Evolutionary conservation across 75 land plant genomes (phyloP).

Genomic region (Gnetum montanum): DNA sequence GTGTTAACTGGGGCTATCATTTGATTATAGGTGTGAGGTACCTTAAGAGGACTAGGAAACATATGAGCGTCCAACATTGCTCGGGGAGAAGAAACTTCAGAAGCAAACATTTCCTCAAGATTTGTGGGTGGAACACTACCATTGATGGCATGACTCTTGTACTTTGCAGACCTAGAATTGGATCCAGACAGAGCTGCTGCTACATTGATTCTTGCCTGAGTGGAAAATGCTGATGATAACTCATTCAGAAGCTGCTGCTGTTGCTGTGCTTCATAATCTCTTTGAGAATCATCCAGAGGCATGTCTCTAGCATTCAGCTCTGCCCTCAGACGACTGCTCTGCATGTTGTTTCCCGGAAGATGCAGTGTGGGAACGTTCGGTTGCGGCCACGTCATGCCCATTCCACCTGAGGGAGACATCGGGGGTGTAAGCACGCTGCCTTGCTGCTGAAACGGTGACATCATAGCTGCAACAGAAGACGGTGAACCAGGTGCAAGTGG

Average conservation of each 20-base stretch:
- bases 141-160: slow-evolving; percentile 24
- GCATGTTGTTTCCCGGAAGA: slow-evolving; percentile 59
- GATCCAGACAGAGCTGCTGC: slow-evolving; percentile 15
- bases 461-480: slow-evolving; percentile 31
- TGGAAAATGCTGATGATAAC: slow-evolving; percentile 14
- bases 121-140: slow-evolving; percentile 36
- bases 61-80: slow-evolving; percentile 23
- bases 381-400: slow-evolving; percentile 46
- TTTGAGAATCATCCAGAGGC: slow-evolving; percentile 31
- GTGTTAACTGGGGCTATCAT: slow-evolving; percentile 62
- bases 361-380: slow-evolving; percentile 57
- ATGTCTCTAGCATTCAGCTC: slow-evolving; percentile 71
- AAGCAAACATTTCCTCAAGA: slow-evolving; percentile 67
- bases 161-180: slow-evolving; percentile 14
- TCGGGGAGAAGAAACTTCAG: slow-evolving; percentile 51
- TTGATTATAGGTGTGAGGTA: slow-evolving; percentile 29
- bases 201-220: slow-evolving; percentile 25
- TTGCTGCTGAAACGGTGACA: slow-evolving; percentile 19
- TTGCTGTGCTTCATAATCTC: slow-evolving; percentile 46
- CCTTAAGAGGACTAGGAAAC: slow-evolving; percentile 34
- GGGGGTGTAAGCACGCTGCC: slow-evolving; percentile 46
- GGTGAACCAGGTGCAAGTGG: slow-evolving; percentile 44
- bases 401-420: slow-evolving; percentile 54
- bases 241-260: slow-evolving; percentile 37
- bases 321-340: slow-evolving; percentile 69